A percentile compares a stretch with the other conserved stretches of the same genome.
phyloP scores from a whole-genome alignment of 805 yeast species.

The Tetrapisispora phaffii region DNA sequence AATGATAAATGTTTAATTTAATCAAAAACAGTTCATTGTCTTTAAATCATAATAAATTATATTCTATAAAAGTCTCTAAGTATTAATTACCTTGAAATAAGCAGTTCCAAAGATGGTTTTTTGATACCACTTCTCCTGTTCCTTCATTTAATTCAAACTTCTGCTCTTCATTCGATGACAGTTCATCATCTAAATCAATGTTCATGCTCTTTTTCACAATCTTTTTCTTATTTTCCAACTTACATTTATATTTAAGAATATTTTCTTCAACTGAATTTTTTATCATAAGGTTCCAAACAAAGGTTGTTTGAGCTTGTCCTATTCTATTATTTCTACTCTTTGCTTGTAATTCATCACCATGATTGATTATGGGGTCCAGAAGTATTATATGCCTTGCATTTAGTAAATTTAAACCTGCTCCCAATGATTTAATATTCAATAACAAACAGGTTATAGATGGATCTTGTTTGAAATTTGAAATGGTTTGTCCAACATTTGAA shows the following conservation, averaged over 20 bases:
- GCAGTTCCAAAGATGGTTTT: constrained; percentile 26
- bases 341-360: constrained; percentile 84
- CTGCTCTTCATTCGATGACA: constrained; percentile 12
- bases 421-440: constrained; percentile 75
- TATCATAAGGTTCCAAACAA: constrained; percentile 87
- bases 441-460: constrained; percentile 70
- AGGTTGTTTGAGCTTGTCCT: constrained; percentile 74
- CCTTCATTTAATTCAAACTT: constrained; percentile 21
- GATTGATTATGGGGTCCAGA: constrained; percentile 86
- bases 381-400: constrained; percentile 89
- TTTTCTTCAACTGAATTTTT: constrained; percentile 83
- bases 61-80: background rate
- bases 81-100: constrained; percentile 14
- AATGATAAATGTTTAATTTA: too few species aligned
- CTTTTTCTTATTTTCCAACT: constrained; percentile 17
- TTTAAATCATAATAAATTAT: too few species aligned
- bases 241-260: constrained; percentile 39
- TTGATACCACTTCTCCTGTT: constrained; percentile 22
- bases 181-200: constrained; percentile 2
- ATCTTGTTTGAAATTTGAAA: constrained; percentile 49
- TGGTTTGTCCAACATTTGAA: constrained; percentile 14
- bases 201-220: constrained; percentile 2
- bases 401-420: constrained; percentile 81
- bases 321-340: constrained; percentile 86
- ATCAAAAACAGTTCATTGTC: too few species aligned